Percentiles rank a stretch among this genome's conserved stretches.
Conservation (phyloP, 331 rosid genomes). For the Quercus tomentella region DNA sequence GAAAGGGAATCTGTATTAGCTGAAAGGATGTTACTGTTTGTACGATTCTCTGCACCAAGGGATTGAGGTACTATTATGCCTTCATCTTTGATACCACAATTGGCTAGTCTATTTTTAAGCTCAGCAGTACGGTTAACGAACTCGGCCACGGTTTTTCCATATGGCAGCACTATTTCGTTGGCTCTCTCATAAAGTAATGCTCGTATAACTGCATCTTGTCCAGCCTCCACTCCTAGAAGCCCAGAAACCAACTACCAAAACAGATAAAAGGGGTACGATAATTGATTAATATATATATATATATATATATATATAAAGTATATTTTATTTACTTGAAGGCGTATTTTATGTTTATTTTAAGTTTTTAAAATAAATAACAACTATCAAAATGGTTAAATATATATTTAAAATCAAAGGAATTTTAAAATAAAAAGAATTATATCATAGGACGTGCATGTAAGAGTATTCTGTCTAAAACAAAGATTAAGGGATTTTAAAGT, state of each 20-base stretch:
- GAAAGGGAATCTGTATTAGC: conserved; percentile 17
- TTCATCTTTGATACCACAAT: conserved; percentile 30
- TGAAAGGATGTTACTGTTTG: conserved; percentile 18
- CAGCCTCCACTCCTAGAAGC: conserved; percentile 18
- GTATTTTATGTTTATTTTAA: too few relatives aligned
- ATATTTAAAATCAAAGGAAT: too few relatives aligned
- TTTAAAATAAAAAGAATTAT: too few relatives aligned
- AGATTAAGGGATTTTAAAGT: neutral
- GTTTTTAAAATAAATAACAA: too few relatives aligned
- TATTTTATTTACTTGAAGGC: too few relatives aligned
- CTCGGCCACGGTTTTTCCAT: conserved; percentile 20
- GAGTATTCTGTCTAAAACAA: neutral
- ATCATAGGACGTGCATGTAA: too few relatives aligned
- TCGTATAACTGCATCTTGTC: conserved; percentile 24
- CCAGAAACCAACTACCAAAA: conserved; percentile 11
- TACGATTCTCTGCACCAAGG: conserved; percentile 20
- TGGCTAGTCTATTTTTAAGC: conserved; percentile 21
- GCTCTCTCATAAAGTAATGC: neutral
- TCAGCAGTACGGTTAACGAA: conserved; percentile 1
- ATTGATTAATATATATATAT: too few relatives aligned
- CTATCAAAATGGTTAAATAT: too few relatives aligned
- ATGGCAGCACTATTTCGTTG: conserved; percentile 1
- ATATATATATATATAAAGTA: too few relatives aligned
- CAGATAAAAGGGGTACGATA: neutral
- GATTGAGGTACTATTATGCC: conserved; percentile 12